Conservation (phyloP, 2,329 filamentous ascomycete genomes). For the Coccinonectria pachysandricola region DNA sequence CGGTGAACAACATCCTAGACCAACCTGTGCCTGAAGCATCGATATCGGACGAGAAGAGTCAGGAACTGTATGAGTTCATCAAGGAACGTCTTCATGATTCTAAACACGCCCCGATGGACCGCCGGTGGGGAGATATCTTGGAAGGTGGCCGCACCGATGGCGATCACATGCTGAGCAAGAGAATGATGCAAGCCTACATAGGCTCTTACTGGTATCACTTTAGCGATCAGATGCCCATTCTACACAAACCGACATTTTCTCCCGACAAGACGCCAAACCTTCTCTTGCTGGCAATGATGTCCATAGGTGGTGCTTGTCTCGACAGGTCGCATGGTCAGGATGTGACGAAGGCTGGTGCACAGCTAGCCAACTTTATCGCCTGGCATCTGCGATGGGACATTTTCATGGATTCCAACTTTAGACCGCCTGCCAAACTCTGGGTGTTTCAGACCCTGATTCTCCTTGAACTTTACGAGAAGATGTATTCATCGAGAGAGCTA, state of each 20-base stretch:
- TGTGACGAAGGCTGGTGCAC: constrained; percentile 64
- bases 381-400: constrained; percentile 95
- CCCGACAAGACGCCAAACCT: constrained; percentile 79
- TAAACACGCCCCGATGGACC: constrained; percentile 61
- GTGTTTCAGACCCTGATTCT: constrained; percentile 85
- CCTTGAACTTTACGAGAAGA: constrained; percentile 92
- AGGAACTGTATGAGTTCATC: constrained; percentile 75
- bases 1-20: constrained; percentile 75
- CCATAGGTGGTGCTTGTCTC: constrained; percentile 81
- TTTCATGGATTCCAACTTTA: constrained; percentile 82
- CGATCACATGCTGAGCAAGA: constrained; percentile 62
- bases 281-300: constrained; percentile 79
- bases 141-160: constrained; percentile 64
- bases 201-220: constrained; percentile 92
- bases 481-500: constrained; percentile 84
- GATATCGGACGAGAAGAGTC: constrained; percentile 79
- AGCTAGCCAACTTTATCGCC: constrained; percentile 80
- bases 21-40: constrained; percentile 68
- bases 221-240: constrained; percentile 84
- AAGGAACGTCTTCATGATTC: constrained; percentile 71
- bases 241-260: constrained; percentile 89
- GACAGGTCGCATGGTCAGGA: constrained; percentile 71
- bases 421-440: constrained; percentile 90
- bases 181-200: constrained; percentile 95
- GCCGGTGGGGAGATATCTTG: constrained; percentile 65